Evolutionary conservation across 1,284 basidiomycete species (phyloP), one percentile per base, ranked within the genome.

Genomic region (Naganishia liquefaciens): DNA sequence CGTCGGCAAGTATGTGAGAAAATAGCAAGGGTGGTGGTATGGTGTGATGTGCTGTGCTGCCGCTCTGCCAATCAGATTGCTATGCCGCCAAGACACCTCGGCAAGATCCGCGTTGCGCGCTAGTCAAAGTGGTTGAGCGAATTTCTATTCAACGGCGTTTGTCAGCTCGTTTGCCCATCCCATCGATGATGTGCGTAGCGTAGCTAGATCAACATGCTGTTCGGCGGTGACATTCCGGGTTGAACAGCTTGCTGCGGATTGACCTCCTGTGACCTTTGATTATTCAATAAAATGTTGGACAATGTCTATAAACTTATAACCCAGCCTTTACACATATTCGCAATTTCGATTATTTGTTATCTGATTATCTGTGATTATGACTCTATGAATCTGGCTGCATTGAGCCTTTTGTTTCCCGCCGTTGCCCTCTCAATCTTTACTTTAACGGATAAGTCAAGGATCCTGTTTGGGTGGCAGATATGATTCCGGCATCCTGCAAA

Each of bases 401-500:
- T 2, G n/a, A 5, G 19, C 43, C 43, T n/a, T 46, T 46, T 23
- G n/a, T 19, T 17, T 46, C 43, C 43, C 15, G n/a, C 25, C 6
- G 21, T 49, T 27, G 21, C 13, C 6, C 19, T 27, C 15, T 6
- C 21, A 49, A 7, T 4, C 9, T 11, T 21, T 53, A 53, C 33
- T 53, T 39, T 7, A 53, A 37, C 11, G 51, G 51, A 37, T 53
- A 53, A 19, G 51, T 53, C 51, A 53, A 53, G 21, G 51, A 37
- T 15, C 57, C 57, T 25, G 57, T 60, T 33, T 60, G 27, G 5
- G 57, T 60, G 37, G 57, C 57, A 23, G 57, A 60, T 19, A 60
- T 60, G 25, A 60, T 60, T n/a, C 57, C 57, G 11, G 57, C 57
- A 50, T 60, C 37, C 57, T 60, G 27, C 40, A 6, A 3, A 43